Percentiles rank a stretch among this genome's conserved stretches.
Conservation (phyloP, 192 early-diverging fungal genomes). For the Coemansia sp. region DNA sequence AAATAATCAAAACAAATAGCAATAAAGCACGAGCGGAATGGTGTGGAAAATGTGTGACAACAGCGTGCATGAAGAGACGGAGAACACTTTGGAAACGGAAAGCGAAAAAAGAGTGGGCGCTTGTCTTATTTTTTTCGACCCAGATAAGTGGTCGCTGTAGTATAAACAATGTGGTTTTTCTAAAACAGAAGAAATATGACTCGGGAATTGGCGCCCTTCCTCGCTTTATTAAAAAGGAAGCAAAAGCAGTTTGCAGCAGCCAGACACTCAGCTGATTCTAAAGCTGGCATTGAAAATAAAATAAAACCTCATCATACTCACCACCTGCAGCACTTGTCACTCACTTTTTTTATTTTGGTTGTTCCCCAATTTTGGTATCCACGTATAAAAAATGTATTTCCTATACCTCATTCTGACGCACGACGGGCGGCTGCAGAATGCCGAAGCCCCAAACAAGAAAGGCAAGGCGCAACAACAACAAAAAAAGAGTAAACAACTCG, state of each 20-base stretch:
- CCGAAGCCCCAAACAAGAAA: neutral
- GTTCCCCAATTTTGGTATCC: neutral
- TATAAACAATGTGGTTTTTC: too few relatives aligned
- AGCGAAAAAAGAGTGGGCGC: neutral
- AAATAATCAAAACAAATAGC: neutral
- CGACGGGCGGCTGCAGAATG: too few relatives aligned
- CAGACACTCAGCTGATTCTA: neutral
- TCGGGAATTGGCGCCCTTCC: neutral
- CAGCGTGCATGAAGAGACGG: slow-evolving; percentile 6
- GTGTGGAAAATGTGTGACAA: slow-evolving; percentile 8
- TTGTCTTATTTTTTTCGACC: neutral
- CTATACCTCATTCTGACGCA: too few relatives aligned
- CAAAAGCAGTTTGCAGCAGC: too few relatives aligned
- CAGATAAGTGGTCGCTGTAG: neutral
- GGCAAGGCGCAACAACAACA: neutral
- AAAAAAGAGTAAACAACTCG: too few relatives aligned
- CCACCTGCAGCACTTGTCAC: slow-evolving; percentile 6
- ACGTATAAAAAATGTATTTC: neutral
- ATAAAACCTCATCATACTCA: slow-evolving; percentile 2
- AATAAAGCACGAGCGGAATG: neutral
- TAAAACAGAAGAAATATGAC: neutral
- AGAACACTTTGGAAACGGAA: neutral
- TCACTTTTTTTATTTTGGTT: neutral
- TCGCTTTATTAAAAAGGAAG: neutral
- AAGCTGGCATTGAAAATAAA: slow-evolving; percentile 1